Conservation (phyloP, 768 basidiomycete genomes). For the Stropharia rugosoannulata region DNA sequence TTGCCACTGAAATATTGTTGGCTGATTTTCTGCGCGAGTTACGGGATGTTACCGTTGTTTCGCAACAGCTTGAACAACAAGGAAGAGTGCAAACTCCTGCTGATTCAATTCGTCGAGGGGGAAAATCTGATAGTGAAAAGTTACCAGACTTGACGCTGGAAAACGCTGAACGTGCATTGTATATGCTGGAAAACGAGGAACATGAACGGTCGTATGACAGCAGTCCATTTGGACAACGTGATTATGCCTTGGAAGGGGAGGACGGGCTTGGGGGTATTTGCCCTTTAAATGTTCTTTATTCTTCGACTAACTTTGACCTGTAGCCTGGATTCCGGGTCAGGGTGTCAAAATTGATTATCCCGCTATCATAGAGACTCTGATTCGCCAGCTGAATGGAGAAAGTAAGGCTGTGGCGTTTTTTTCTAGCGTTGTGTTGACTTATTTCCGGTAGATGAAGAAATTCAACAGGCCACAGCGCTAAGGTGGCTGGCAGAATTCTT, state of each 20-base stretch:
- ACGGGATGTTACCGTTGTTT: slow-evolving; percentile 77
- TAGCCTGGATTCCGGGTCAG: slow-evolving; percentile 92
- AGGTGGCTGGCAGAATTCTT: slow-evolving; percentile 93
- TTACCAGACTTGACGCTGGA: slow-evolving; percentile 60
- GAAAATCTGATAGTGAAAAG: slow-evolving; percentile 45
- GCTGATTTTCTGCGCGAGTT: slow-evolving; percentile 92
- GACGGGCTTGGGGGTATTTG: slow-evolving; percentile 64
- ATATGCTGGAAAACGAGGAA: slow-evolving; percentile 53
- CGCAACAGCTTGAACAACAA: slow-evolving; percentile 61
- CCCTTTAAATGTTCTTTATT: background rate
- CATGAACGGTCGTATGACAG: slow-evolving; percentile 32
- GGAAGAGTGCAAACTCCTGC: slow-evolving; percentile 40
- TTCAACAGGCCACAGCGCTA: slow-evolving; percentile 93
- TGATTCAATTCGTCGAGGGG: slow-evolving; percentile 39
- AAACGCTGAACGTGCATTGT: slow-evolving; percentile 54
- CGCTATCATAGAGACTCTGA: slow-evolving; percentile 90
- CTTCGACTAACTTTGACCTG: slow-evolving; percentile 10
- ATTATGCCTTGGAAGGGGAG: slow-evolving; percentile 47
- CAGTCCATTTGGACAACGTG: slow-evolving; percentile 41
- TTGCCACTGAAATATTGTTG: slow-evolving; percentile 86
- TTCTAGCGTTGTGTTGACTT: background rate
- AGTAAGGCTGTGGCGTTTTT: slow-evolving; percentile 48
- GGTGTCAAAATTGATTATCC: slow-evolving; percentile 90
- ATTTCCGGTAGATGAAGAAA: slow-evolving; percentile 73
- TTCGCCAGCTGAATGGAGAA: slow-evolving; percentile 80